Conservation (phyloP, 805 yeast genomes). For the Saturnispora dispora region DNA sequence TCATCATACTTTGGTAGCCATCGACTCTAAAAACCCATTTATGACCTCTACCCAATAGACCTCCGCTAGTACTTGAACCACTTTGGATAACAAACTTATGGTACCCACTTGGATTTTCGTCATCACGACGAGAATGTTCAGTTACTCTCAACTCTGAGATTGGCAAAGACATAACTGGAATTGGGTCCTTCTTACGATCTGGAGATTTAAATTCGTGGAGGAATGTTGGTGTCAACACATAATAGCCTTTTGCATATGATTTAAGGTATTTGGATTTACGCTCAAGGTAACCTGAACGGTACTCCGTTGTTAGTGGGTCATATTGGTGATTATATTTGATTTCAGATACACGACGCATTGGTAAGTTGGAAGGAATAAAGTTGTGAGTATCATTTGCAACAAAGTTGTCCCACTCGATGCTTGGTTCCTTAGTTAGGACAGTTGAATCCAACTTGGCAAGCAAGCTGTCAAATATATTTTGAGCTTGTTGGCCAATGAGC, state of each 20-base stretch:
- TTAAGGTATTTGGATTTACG: slow-evolving; percentile 86
- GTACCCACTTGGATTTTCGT: slow-evolving; percentile 39
- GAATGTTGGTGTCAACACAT: slow-evolving; percentile 80
- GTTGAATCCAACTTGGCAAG: slow-evolving; percentile 60
- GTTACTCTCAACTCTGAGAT: slow-evolving; percentile 73
- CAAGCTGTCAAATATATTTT: slow-evolving; percentile 55
- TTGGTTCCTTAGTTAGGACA: slow-evolving; percentile 66
- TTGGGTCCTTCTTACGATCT: slow-evolving; percentile 72
- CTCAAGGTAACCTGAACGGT: slow-evolving; percentile 76
- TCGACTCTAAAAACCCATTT: slow-evolving; percentile 95
- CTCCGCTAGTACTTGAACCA: slow-evolving; percentile 61
- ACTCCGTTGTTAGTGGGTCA: slow-evolving; percentile 57
- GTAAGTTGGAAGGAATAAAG: slow-evolving; percentile 55
- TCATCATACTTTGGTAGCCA: slow-evolving; percentile 65
- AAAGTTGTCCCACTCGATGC: slow-evolving; percentile 84
- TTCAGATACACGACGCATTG: slow-evolving; percentile 53
- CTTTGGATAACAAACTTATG: slow-evolving; percentile 76
- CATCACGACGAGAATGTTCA: slow-evolving; percentile 72
- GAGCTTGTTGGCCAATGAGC: slow-evolving; percentile 63
- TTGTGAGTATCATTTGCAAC: slow-evolving; percentile 55
- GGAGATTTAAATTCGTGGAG: slow-evolving; percentile 83
- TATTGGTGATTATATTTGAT: slow-evolving; percentile 58
- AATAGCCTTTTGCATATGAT: slow-evolving; percentile 86
- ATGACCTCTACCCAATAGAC: slow-evolving; percentile 71
- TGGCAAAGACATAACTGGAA: slow-evolving; percentile 76